Conservation (phyloP, 768 basidiomycete species). For the Daedaleopsis nitida region DNA sequence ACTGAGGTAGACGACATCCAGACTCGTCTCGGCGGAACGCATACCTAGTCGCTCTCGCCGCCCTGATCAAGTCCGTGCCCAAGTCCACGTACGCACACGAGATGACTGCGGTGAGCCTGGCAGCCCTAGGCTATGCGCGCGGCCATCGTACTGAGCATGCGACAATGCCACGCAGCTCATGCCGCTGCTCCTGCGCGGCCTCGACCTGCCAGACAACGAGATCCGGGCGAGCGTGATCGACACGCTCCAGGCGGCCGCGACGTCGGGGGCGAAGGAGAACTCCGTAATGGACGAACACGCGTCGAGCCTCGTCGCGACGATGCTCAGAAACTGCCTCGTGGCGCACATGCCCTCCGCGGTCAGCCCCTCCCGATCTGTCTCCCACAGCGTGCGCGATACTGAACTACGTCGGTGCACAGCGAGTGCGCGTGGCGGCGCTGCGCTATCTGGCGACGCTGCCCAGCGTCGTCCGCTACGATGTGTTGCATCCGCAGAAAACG, state of each 20-base stretch:
- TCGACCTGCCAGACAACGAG: slow-evolving; percentile 72
- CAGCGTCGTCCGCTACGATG: slow-evolving; percentile 73
- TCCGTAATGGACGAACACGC: slow-evolving; percentile 66
- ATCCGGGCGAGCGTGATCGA: slow-evolving; percentile 83
- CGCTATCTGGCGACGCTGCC: slow-evolving; percentile 76
- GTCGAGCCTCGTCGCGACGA: slow-evolving; percentile 62
- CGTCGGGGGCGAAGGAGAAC: slow-evolving; percentile 45
- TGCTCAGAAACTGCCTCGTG: slow-evolving; percentile 66
- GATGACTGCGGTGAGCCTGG: slow-evolving; percentile 52
- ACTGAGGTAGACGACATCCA: slow-evolving; percentile 23
- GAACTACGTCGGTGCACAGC: slow-evolving; percentile 43
- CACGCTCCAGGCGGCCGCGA: slow-evolving; percentile 71
- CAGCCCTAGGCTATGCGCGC: too few species aligned
- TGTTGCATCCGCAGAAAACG: slow-evolving; percentile 79
- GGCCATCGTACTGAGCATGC: background rate
- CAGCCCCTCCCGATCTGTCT: slow-evolving; percentile 23
- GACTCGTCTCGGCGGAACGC: slow-evolving; percentile 60
- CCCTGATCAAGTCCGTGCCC: slow-evolving; percentile 78
- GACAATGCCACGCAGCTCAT: slow-evolving; percentile 58
- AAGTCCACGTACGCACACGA: slow-evolving; percentile 71
- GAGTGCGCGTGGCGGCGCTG: slow-evolving; percentile 75
- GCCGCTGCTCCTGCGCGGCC: slow-evolving; percentile 83
- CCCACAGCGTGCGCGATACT: background rate
- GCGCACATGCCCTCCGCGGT: slow-evolving; percentile 60
- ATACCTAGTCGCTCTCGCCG: slow-evolving; percentile 81